Conservation (phyloP, 2,329 filamentous ascomycete species). For the Davidsoniella australis region DNA sequence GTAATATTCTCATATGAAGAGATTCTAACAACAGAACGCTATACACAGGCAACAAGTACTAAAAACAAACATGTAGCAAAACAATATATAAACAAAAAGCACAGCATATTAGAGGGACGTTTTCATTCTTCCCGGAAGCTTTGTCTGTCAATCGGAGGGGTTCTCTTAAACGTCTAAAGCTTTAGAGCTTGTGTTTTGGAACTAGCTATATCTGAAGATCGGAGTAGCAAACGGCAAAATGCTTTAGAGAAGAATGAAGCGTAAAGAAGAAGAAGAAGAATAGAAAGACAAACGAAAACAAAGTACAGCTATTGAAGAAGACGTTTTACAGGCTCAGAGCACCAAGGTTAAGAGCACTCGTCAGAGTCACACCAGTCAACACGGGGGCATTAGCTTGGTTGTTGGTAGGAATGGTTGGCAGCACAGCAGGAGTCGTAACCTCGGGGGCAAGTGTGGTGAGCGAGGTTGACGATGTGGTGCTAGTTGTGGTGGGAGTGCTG, state of each 20-base stretch:
- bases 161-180: no score
- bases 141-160: no score
- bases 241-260: no score
- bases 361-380: slow-evolving; percentile 25
- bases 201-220: neutral
- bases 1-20: neutral
- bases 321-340: slow-evolving; percentile 19
- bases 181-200: neutral
- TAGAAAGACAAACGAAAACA: neutral
- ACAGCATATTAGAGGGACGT: no score
- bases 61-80: no score
- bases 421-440: slow-evolving; percentile 14
- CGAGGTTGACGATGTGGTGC: slow-evolving; percentile 12
- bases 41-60: no score
- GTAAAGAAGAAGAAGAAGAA: no score
- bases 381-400: slow-evolving; percentile 18
- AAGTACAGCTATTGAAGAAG: neutral
- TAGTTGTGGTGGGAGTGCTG: slow-evolving; percentile 6
- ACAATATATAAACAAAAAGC: no score
- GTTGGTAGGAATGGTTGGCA: slow-evolving; percentile 14
- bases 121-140: no score
- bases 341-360: slow-evolving; percentile 27
- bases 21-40: no score
- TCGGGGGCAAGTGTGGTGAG: slow-evolving; percentile 6
- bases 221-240: neutral